phyloP scores from a whole-genome alignment of 2,329 filamentous ascomycete genomes.

The Thelonectria discophora region DNA sequence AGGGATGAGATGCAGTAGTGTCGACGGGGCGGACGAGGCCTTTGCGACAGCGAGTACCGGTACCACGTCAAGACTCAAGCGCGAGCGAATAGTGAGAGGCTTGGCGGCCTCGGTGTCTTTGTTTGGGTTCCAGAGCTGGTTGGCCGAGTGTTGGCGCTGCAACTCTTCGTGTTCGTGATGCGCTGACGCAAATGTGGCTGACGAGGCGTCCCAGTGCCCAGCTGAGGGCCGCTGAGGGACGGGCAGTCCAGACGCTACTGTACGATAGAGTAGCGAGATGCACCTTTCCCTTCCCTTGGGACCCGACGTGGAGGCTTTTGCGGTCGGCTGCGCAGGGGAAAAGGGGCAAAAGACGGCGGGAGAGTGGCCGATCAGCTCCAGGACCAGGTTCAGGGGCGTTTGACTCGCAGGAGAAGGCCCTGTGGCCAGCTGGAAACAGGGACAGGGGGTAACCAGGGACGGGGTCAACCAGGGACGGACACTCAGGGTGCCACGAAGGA shows the following conservation, averaged over 20 bases:
- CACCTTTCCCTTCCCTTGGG: conserved; percentile 4
- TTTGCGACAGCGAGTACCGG: conserved; percentile 1
- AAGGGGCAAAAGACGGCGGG: conserved; percentile 9
- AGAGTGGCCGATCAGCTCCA: conserved; percentile 31
- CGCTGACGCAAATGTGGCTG: not conserved
- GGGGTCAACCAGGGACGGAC: conserved; percentile 29
- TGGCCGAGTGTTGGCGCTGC: conserved; percentile 11
- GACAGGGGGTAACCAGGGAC: conserved; percentile 31
- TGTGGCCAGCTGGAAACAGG: conserved; percentile 26
- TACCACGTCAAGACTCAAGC: too few species aligned
- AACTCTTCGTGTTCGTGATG: not conserved
- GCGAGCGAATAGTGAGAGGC: too few species aligned
- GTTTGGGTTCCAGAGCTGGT: conserved; percentile 10
- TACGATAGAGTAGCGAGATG: not conserved
- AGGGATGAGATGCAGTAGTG: conserved; percentile 38
- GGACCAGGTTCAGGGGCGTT: conserved; percentile 29
- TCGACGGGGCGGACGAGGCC: not conserved
- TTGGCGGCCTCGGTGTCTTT: not conserved
- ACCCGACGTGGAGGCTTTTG: not conserved
- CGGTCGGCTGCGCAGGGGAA: conserved; percentile 7
- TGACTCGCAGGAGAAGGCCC: conserved; percentile 34
- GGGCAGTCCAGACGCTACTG: not conserved
- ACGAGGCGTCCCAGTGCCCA: not conserved
- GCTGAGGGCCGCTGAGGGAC: not conserved
- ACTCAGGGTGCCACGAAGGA: conserved; percentile 32